Conservation (phyloP, 495 filamentous ascomycete species). For the Talaromyces thailandensis region DNA sequence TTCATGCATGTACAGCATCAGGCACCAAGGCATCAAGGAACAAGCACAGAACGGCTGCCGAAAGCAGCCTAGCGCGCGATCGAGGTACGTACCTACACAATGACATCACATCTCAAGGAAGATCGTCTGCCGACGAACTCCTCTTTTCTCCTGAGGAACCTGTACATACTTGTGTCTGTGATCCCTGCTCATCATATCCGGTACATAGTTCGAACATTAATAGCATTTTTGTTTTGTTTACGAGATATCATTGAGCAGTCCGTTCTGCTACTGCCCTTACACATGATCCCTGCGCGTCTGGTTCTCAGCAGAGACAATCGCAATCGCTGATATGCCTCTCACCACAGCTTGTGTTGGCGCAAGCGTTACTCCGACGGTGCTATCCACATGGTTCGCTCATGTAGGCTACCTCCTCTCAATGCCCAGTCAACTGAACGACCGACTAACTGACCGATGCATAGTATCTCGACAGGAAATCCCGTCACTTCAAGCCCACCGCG, state of each 20-base stretch:
- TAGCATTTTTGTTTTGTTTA: too few relatives aligned
- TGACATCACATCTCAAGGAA: conserved; percentile 2
- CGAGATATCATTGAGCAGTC: background rate
- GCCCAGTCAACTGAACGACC: background rate
- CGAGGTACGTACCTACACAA: background rate
- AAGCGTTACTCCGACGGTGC: conserved; percentile 69
- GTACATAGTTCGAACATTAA: too few relatives aligned
- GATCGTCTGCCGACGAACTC: background rate
- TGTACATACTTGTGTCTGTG: background rate
- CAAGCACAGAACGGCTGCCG: background rate
- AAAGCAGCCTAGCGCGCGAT: background rate
- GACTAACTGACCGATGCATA: conserved; percentile 23
- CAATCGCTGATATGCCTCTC: conserved; percentile 42
- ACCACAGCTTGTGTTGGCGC: conserved; percentile 65
- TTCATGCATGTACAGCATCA: background rate
- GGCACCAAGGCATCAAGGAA: conserved; percentile 5
- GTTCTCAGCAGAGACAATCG: background rate
- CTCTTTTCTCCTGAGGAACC: background rate
- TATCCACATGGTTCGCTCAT: conserved; percentile 72
- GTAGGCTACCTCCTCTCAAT: conserved; percentile 29
- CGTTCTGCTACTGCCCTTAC: background rate
- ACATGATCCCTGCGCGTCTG: background rate
- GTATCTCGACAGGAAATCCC: conserved; percentile 73
- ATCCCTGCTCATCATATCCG: background rate
- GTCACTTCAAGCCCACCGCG: conserved; percentile 67